phyloP scores from a whole-genome alignment of 2,329 filamentous ascomycete species.

The Dichotomopilus funicola region DNA sequence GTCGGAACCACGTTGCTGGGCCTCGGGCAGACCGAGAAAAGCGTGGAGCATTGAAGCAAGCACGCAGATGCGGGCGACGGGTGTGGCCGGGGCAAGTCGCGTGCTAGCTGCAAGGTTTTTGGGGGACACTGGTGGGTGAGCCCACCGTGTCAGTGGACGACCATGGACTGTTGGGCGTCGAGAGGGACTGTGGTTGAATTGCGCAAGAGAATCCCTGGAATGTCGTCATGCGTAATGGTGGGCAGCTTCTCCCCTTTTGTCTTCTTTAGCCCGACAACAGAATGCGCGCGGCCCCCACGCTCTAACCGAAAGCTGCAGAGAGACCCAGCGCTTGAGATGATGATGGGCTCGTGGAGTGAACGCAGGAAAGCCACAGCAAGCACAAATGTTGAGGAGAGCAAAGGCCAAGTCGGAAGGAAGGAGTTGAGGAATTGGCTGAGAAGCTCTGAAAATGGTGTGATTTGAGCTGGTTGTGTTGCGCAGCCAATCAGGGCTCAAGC shows the following conservation, averaged over 20 bases:
- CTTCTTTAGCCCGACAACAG: constrained; percentile 1
- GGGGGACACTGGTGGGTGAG: background rate
- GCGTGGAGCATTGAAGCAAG: background rate
- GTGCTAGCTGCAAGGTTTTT: constrained; percentile 5
- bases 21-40: background rate
- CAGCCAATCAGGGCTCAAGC: constrained; percentile 2
- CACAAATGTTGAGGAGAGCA: background rate
- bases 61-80: no score
- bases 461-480: background rate
- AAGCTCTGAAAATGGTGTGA: constrained; percentile 10
- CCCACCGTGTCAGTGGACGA: no score
- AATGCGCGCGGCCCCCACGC: constrained; percentile 12
- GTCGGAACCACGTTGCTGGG: background rate
- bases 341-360: background rate
- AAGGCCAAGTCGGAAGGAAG: background rate
- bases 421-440: constrained; percentile 1
- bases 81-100: constrained; percentile 2
- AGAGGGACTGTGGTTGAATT: constrained; percentile 9
- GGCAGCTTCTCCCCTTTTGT: constrained; percentile 15
- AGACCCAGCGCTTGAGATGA: background rate
- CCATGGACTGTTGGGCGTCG: constrained; percentile 10
- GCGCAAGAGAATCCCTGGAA: constrained; percentile 20
- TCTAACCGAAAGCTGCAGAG: constrained; percentile 3
- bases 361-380: background rate
- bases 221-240: constrained; percentile 19